Evolutionary conservation across 257 asterid genomes (phyloP), one percentile per base, ranked within the genome.

Genomic region (Solanum paucissectum): DNA sequence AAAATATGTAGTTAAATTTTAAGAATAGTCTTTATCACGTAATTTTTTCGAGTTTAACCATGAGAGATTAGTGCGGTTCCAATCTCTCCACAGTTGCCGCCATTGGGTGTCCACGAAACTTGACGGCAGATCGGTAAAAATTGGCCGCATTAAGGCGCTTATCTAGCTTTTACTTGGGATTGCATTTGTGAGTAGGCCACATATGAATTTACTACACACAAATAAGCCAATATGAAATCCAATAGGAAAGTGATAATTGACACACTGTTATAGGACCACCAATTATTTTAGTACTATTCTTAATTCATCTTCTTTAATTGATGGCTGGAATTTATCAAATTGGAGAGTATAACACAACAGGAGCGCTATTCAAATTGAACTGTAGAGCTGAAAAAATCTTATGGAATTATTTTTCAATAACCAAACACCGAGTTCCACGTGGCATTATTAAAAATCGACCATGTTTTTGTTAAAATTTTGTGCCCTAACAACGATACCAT

Each of bases 101-200:
- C 64, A 44, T 79, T 1, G 60, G 40, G 38, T 79, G 85, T 79
- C 40, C 75, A 87, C 58, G 16, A 73, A 27, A 83, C 83, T 32
- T 69, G 77, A 62, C 55, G 68, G 73, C 81, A 55, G 64, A 55
- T 55, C 25, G n/a, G 64, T 55, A 13, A 37, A 52, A 4, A 9
- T 52, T 72, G 38, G 73, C 27, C 73, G 6, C 13, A 14, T 12
- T 27, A 52, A 69, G 37, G 62, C 69, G 46, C 88, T 29, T 27
- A 84, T 68, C 91, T 75, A 86, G 88, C 81, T 52, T 86, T 71
- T 23, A 37, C 89, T 83, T 85, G 10, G 58, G 62, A 55, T 89
- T 87, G 89, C n/a, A 86, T 37, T 34, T 77, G 74, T 33, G 32
- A 60, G 66, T 68, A 42, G 83, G 52, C 36, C 85, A 27, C 21